Percentiles rank a stretch among this genome's conserved stretches.
phyloP scores from a whole-genome alignment of 2,329 filamentous ascomycete genomes.

The Apiospora koreana region DNA sequence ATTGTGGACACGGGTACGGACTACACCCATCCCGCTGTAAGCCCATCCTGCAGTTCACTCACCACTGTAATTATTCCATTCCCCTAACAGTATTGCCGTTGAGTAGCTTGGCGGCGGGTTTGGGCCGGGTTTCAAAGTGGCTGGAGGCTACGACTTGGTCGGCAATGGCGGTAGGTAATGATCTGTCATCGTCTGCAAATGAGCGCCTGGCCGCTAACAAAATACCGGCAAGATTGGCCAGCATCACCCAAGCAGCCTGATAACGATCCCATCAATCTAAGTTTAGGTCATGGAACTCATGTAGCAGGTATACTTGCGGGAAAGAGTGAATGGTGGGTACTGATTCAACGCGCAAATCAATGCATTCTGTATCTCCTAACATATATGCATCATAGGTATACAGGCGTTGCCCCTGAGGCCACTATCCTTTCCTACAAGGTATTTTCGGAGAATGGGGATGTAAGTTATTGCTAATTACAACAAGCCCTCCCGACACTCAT shows the following conservation, averaged over 20 bases:
- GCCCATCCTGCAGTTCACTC: not conserved
- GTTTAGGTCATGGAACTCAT: slow-evolving; percentile 26
- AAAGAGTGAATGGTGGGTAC: slow-evolving; percentile 16
- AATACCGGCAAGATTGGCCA: not conserved
- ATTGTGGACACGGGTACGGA: slow-evolving; percentile 12
- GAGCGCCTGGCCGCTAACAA: not conserved
- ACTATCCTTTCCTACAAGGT: slow-evolving; percentile 27
- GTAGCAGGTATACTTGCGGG: slow-evolving; percentile 31
- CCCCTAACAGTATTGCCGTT: not conserved
- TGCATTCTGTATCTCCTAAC: not conserved
- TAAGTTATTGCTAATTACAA: not conserved
- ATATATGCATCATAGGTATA: slow-evolving; percentile 13
- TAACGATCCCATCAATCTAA: slow-evolving; percentile 22
- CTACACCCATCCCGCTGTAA: slow-evolving; percentile 9
- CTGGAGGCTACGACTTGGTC: slow-evolving; percentile 10
- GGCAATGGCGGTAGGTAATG: slow-evolving; percentile 14
- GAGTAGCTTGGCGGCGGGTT: slow-evolving; percentile 8
- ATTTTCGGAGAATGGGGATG: slow-evolving; percentile 12
- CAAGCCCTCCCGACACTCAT: rapidly evolving
- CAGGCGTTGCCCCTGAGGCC: slow-evolving; percentile 27
- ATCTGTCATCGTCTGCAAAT: not conserved
- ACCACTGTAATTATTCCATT: not conserved
- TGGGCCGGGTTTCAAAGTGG: slow-evolving; percentile 8
- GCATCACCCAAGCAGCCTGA: slow-evolving; percentile 4
- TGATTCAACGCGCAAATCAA: too few relatives aligned